Evolutionary conservation across 1,139 yeast species (phyloP).

Genomic region (Kodamaea alishanica): DNA sequence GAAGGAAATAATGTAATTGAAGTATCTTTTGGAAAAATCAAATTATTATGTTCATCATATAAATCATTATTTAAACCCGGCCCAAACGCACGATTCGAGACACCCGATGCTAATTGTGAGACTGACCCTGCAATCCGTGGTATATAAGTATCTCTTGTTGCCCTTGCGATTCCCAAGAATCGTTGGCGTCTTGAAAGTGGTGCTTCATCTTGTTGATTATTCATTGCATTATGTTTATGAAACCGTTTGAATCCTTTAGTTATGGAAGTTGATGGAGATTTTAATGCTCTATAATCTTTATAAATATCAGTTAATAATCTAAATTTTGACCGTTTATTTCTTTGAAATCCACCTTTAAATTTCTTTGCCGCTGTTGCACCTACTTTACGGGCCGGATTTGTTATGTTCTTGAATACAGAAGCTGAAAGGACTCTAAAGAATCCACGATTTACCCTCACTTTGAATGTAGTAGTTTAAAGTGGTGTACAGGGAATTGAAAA

Average conservation of each 20-base stretch:
- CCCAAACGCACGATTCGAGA: slow-evolving; percentile 36
- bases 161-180: slow-evolving; percentile 47
- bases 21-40: slow-evolving; percentile 37
- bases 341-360: slow-evolving; percentile 1
- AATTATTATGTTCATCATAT: slow-evolving; percentile 32
- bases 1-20: slow-evolving; percentile 55
- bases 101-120: slow-evolving; percentile 47
- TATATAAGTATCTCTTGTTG: slow-evolving; percentile 56
- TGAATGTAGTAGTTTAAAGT: slow-evolving; percentile 2
- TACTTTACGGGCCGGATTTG: no score
- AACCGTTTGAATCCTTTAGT: no score
- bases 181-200: slow-evolving; percentile 30
- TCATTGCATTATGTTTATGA: no score
- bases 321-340: slow-evolving; percentile 13
- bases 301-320: slow-evolving; percentile 20
- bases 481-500: no score
- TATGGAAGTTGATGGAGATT: no score
- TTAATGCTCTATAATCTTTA: slow-evolving; percentile 26
- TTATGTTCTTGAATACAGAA: no score
- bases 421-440: no score
- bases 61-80: slow-evolving; percentile 22
- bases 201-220: slow-evolving; percentile 1
- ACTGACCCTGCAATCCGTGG: slow-evolving; percentile 50
- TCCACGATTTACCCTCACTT: slow-evolving; percentile 15
- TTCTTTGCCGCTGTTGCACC: no score